Conservation (phyloP, 495 filamentous ascomycete species). For the Penicillium waksmanii region DNA sequence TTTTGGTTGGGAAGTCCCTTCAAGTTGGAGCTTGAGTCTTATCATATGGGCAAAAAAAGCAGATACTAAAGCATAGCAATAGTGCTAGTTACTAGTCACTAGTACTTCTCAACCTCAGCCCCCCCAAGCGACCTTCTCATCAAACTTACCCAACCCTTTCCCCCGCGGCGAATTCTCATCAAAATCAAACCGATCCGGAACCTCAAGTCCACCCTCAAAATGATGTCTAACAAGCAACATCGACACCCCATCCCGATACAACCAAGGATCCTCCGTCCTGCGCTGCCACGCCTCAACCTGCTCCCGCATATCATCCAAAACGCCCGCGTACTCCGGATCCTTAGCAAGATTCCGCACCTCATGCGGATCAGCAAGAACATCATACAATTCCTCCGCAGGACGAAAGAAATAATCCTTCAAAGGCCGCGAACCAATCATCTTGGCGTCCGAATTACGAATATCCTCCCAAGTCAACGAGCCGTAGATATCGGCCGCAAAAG, state of each 20-base stretch:
- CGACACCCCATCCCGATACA: constrained; percentile 45
- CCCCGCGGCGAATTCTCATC: constrained; percentile 32
- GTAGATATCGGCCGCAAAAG: constrained; percentile 50
- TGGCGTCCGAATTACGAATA: constrained; percentile 39
- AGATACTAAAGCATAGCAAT: no score
- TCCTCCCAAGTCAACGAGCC: constrained; percentile 47
- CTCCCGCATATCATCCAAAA: constrained; percentile 34
- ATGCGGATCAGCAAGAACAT: constrained; percentile 41
- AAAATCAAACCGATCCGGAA: constrained; percentile 48
- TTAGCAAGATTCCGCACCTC: constrained; percentile 42
- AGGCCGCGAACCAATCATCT: constrained; percentile 40
- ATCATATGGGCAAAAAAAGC: no score
- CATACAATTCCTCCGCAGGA: constrained; percentile 46
- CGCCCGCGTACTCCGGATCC: constrained; percentile 23
- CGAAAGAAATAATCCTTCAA: constrained; percentile 46
- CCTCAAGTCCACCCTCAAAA: constrained; percentile 38
- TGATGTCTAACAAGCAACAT: constrained; percentile 34
- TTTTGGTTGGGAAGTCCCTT: no score
- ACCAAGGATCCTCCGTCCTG: constrained; percentile 45
- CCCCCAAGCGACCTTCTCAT: constrained; percentile 24
- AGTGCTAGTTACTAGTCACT: background rate
- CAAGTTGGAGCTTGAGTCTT: no score
- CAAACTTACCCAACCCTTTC: constrained; percentile 16
- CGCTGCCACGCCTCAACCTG: constrained; percentile 43
- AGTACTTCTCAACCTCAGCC: constrained; percentile 13